phyloP scores from a whole-genome alignment of 2,329 filamentous ascomycete genomes.

The Penicillium sclerotigenum region DNA sequence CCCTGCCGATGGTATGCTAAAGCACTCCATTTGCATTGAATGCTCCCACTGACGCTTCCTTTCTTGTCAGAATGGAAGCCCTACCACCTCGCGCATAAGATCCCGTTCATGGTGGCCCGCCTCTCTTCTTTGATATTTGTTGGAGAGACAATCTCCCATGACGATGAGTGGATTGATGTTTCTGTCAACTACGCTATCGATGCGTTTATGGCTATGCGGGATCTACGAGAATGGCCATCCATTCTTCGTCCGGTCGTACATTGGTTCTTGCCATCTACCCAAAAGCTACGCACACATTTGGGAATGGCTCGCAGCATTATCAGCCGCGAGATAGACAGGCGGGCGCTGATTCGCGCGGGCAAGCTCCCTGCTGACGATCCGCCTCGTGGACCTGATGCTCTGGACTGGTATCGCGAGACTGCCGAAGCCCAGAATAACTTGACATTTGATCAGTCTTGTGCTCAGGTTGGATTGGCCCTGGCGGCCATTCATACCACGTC shows the following conservation, averaged over 20 bases:
- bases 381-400: constrained; percentile 20
- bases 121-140: constrained; percentile 46
- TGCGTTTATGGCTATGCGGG: constrained; percentile 28
- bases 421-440: constrained; percentile 3
- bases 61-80: constrained; percentile 51
- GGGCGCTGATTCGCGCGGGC: constrained; percentile 21
- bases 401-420: constrained; percentile 31
- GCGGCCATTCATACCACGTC: constrained; percentile 37
- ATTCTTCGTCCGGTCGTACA: constrained; percentile 45
- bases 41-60: constrained; percentile 6
- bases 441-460: constrained; percentile 14
- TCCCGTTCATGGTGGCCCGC: constrained; percentile 52
- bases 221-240: constrained; percentile 45
- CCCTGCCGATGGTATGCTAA: constrained; percentile 24
- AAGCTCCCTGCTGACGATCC: constrained; percentile 17
- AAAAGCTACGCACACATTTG: constrained; percentile 39
- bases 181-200: constrained; percentile 26
- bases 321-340: constrained; percentile 25
- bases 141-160: constrained; percentile 20
- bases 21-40: not conserved
- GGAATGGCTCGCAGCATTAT: constrained; percentile 37
- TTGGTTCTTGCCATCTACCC: constrained; percentile 45
- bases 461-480: constrained; percentile 30
- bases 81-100: constrained; percentile 53
- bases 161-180: constrained; percentile 28